Base-by-base conservation (phyloP, 2,329 filamentous ascomycete species). In the Nemania serpens region DNA sequence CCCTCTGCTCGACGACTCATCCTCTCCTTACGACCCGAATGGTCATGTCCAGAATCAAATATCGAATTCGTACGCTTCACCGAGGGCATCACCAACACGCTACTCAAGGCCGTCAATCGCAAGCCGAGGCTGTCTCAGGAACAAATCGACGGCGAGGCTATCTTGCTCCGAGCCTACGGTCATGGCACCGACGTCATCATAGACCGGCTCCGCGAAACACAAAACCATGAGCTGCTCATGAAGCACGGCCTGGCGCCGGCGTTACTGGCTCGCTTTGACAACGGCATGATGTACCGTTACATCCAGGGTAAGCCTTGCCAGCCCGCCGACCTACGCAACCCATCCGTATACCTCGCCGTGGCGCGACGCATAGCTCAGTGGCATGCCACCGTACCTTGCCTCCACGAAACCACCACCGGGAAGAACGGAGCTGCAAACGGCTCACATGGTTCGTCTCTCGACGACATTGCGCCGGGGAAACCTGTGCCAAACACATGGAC, bases 31-130 rank as follows among this genome's bases (percentile, higher is more conserved):
- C 85, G 89, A 61, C 93, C 93, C 11, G 87, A 96, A 70, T 99
- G 95, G 95, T 83, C 87, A 68, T 83, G 84, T 49, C 80, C 84
- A 37, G 86, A 88, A 66, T 90, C 91, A 59, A 85, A 88, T 45
- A 84, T 99, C 70, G 88, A 95, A 71, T 91, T 98, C 73, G 84
- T 92, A 68, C 89, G 91, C 66, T 99, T 98, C 80, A 99, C 93
- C 41, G 95, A 99, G 72, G 95, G 95, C 73, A 99, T 98, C 78
- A 99, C 95, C 68, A 99, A 99, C 78, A 98, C 93, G 51, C 81
- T 94, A 50, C 82, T 93, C 65, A 93, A 93, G 75, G 88, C 88
- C n/a, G 78, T 90, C 72, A 91, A 91, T 74, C 84, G 82, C 67
- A 82, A 81, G 58, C 82, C 86, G 13, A 88, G 86, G 52, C 78